phyloP scores from a whole-genome alignment of 1,284 basidiomycete species.

The Grifola frondosa region DNA sequence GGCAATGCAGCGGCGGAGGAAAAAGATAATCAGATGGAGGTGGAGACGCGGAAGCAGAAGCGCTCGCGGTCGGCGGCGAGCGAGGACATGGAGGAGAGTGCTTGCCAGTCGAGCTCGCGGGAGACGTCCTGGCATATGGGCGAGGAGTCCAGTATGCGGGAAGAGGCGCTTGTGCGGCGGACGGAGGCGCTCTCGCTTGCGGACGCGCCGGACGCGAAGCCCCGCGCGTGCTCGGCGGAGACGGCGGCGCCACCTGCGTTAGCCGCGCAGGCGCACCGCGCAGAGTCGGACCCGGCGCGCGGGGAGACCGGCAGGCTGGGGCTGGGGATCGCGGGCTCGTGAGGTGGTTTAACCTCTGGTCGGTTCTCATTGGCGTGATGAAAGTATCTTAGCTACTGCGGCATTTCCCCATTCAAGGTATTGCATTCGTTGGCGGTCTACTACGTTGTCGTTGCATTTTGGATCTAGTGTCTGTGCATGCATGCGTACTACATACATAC shows the following conservation, averaged over 20 bases:
- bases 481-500: no score
- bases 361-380: no score
- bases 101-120: conserved; percentile 21
- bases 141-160: conserved; percentile 14
- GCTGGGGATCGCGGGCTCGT: no score
- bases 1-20: conserved; percentile 5
- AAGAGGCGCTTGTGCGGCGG: conserved; percentile 10
- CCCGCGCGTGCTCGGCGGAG: conserved; percentile 19
- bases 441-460: no score
- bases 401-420: no score
- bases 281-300: conserved; percentile 26
- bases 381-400: no score
- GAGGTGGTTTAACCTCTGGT: no score
- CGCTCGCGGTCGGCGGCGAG: not conserved
- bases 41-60: conserved; percentile 2
- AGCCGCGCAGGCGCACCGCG: conserved; percentile 14
- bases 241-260: conserved; percentile 8
- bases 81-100: conserved; percentile 8
- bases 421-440: no score
- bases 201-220: conserved; percentile 13
- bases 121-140: conserved; percentile 27
- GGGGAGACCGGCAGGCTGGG: not conserved
- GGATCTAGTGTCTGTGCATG: no score
- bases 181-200: conserved; percentile 12
- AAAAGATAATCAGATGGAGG: conserved; percentile 15